These are phyloP conservation scores for Cryptococcus sp. DNA, from an alignment of 1,284 basidiomycete genomes.

Conservation along the genomic window DNA sequence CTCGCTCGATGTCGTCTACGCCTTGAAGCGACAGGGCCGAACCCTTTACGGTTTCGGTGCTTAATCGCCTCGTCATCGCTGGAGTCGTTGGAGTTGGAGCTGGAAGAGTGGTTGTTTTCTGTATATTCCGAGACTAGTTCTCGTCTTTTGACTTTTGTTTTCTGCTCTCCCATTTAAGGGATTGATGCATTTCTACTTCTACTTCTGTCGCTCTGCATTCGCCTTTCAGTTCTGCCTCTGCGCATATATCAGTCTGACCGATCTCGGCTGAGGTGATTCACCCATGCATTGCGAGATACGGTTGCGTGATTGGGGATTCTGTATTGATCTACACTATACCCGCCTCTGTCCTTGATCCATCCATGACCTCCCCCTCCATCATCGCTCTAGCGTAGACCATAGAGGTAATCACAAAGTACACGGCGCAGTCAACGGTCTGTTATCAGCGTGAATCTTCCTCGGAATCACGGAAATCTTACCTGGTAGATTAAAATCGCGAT, in stretches of 20 bases:
- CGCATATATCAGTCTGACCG: not conserved
- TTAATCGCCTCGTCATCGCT: conserved; percentile 53
- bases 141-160: not conserved
- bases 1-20: conserved; percentile 75
- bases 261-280: not conserved
- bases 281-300: too few relatives aligned
- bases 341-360: not conserved
- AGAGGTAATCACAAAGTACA: conserved; percentile 25
- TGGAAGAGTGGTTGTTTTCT: not conserved
- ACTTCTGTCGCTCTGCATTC: not conserved
- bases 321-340: too few relatives aligned
- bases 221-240: not conserved
- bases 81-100: conserved; percentile 66
- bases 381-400: conserved; percentile 19
- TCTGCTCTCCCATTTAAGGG: not conserved
- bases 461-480: conserved; percentile 50
- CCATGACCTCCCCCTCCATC: conserved; percentile 13
- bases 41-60: conserved; percentile 81
- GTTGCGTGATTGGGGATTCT: too few relatives aligned
- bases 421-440: conserved; percentile 24
- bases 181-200: not conserved
- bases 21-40: conserved; percentile 83
- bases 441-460: not conserved
- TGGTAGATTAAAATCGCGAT: conserved; percentile 72
- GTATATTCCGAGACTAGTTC: not conserved